Conservation (phyloP, 2,329 filamentous ascomycete genomes). For the Polytolypa hystricis region DNA sequence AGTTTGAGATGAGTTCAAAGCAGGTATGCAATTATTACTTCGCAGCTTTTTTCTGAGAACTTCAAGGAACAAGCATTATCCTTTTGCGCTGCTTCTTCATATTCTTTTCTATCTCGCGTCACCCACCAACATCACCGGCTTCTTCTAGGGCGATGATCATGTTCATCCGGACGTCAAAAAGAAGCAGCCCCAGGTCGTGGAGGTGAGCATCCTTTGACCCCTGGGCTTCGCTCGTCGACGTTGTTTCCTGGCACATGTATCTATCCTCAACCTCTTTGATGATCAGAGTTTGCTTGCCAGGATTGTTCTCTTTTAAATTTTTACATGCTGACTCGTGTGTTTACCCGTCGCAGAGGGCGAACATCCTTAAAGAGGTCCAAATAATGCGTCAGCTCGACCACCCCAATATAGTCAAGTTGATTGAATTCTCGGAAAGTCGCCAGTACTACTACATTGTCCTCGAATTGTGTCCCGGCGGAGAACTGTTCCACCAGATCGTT, state of each 20-base stretch:
- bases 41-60: not conserved
- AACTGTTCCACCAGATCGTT: slow-evolving; percentile 97
- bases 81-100: slow-evolving; percentile 17
- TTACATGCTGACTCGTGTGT: slow-evolving; percentile 21
- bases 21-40: slow-evolving; percentile 59
- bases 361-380: slow-evolving; percentile 95
- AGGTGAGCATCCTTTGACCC: slow-evolving; percentile 59
- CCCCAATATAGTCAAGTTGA: slow-evolving; percentile 85
- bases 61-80: no score
- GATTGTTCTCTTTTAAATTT: no score
- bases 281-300: slow-evolving; percentile 3
- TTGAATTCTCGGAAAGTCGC: slow-evolving; percentile 84
- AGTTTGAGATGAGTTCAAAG: slow-evolving; percentile 97
- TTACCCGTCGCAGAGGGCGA: slow-evolving; percentile 58
- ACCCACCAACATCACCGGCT: slow-evolving; percentile 40
- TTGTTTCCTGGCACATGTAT: no score
- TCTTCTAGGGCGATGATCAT: slow-evolving; percentile 71
- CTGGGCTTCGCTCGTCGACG: slow-evolving; percentile 8
- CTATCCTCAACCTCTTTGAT: no score
- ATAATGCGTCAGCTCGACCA: slow-evolving; percentile 98
- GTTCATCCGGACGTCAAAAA: slow-evolving; percentile 95
- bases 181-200: slow-evolving; percentile 75
- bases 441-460: slow-evolving; percentile 98
- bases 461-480: slow-evolving; percentile 86
- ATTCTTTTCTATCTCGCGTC: slow-evolving; percentile 20